Evolutionary conservation across 2,329 filamentous ascomycete species (phyloP), one percentile per base, ranked within the genome.

Genomic region (Penicillium decumbens): DNA sequence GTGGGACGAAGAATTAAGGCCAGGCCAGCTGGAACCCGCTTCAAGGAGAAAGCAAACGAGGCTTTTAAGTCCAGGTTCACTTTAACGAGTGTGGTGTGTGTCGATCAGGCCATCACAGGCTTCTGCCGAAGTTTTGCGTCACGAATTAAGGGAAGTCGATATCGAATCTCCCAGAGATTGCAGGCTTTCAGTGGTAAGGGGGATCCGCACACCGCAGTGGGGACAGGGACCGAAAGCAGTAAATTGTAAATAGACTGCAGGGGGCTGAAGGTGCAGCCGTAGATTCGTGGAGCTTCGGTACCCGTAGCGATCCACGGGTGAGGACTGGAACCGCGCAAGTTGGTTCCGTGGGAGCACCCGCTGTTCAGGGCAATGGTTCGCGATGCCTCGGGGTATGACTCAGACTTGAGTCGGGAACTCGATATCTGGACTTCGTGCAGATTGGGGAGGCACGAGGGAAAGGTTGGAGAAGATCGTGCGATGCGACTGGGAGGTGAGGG

Each of bases 11-110:
- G 49, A 58, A 50, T 45, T 45, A 59, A 61, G 58, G 62, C 62
- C 66, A 70, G 65, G 53, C 64, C 65, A 68, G 65, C 66, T 69
- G 65, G 57, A 62, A 57, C 61, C 61, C 48, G 45, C 38, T 51
- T 56, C 32, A 53, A 49, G 41, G 47, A 42, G 33, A 27, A 15
- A 41, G 49, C 37, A 53, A 38, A 51, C 38, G 43, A 54, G 54
- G 45, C 50, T 53, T 47, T 53, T 47, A 49, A 48, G 47, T 41
- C 50, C 45, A 49, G 41, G 43, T 57, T 40, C 47, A 46, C 53
- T 53, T 49, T 39, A 29, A 52, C 49, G 27, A 35, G 39, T 40
- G 15, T 28, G 27, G 15, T 41, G 35, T 35, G 20, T 51, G 46
- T 57, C 58, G 47, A 58, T 65, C 54, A 65, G 57, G 59, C 65